Evolutionary conservation across 352 stramenopile genomes (phyloP), one percentile per base, ranked within the genome.

Genomic region (Pythium aphanidermatum): DNA sequence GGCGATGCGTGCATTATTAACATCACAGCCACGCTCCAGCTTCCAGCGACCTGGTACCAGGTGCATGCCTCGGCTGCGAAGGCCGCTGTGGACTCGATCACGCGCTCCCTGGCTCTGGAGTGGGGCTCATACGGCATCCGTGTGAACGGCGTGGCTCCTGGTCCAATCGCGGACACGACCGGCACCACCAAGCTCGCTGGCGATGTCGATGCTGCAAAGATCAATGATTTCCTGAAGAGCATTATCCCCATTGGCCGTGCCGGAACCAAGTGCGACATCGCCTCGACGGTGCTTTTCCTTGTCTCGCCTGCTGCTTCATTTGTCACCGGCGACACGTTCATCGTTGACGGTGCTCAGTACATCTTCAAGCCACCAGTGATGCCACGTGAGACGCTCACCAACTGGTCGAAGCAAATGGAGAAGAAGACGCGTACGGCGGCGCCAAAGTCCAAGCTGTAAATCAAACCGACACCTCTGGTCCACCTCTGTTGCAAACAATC

Each of bases 41-140:
- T 89, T 40, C 76, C 83, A 3, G 86, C 84, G 12, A 97, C 92
- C 26, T 96, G 83, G 70, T 98, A 94, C 74, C 95, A 98, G 63
- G 83, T 87, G 23, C 95, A 98, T 60, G 92, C 95, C 7, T 96
- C 83, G 26, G 92, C 95, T 0, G 95, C 95, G 17, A 98, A 98
- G 67, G 84, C 86, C 29, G 95, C 90, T 0, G 86, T 98, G 17
- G 94, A 98, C 80, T 96, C 77, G 32, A 70, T 98, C 30, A 98
- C 95, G 20, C 78, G 92, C 45, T 92, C 77, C 41, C 72, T 98
- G 11, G 94, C 92, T 31, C 66, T 98, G n/a, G 95, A 99, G 74
- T 99, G 95, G 95, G 95, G 95, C 1, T 59, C 71, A n/a, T 87
- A 96, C 62, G 72, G 79, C 26, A 97, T 99, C 44, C 67, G 95